Evolutionary conservation across 768 basidiomycete genomes (phyloP).

Genomic region (Asterophora parasitica): DNA sequence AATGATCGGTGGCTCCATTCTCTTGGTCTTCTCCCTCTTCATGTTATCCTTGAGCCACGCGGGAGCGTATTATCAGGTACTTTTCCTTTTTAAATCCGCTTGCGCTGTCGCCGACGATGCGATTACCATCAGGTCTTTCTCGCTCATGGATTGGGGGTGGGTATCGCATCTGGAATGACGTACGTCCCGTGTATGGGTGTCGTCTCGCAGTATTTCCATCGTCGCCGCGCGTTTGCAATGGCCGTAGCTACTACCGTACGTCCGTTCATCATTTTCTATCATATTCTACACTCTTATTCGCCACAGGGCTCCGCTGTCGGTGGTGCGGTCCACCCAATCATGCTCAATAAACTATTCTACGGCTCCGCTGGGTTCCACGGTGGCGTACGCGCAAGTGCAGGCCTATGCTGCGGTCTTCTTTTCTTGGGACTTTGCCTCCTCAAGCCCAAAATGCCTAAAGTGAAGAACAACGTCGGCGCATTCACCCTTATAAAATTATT

Average conservation of each 20-base stretch:
- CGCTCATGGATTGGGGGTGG: constrained; percentile 42
- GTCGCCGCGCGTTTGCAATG: constrained; percentile 42
- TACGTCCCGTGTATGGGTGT: constrained; percentile 45
- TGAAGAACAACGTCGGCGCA: constrained; percentile 26
- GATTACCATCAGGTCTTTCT: constrained; percentile 48
- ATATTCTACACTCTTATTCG: too few species aligned
- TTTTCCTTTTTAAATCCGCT: too few species aligned
- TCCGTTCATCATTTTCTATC: constrained; percentile 15
- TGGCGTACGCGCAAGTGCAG: constrained; percentile 37
- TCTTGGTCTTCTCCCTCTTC: constrained; percentile 27
- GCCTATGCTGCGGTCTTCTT: constrained; percentile 26
- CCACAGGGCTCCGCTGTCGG: constrained; percentile 52
- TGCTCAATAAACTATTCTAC: constrained; percentile 52
- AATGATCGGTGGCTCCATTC: constrained; percentile 23
- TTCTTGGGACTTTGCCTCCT: constrained; percentile 26
- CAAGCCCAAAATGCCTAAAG: constrained; percentile 37
- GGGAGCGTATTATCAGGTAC: constrained; percentile 29
- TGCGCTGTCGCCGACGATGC: too few species aligned
- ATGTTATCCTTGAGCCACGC: constrained; percentile 27
- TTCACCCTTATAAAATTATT: constrained; percentile 30
- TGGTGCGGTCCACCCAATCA: constrained; percentile 56
- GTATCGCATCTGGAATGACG: constrained; percentile 41
- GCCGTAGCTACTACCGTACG: constrained; percentile 41
- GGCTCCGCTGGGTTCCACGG: constrained; percentile 47
- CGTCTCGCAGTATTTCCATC: constrained; percentile 45